Conservation (phyloP, 2,329 filamentous ascomycete genomes). For the Sporothrix mexicana region DNA sequence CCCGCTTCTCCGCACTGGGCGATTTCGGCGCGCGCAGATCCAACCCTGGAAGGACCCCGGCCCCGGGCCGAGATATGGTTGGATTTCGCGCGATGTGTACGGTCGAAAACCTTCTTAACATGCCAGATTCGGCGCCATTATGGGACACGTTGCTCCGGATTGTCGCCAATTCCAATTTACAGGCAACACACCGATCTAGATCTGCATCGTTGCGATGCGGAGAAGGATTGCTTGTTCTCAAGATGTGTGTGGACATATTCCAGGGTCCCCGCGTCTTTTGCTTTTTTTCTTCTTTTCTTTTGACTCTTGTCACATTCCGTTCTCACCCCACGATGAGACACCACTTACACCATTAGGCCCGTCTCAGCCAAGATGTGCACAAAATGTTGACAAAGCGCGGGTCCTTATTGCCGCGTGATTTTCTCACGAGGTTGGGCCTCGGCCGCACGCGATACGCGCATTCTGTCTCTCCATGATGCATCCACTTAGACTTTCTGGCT, state of each 20-base stretch:
- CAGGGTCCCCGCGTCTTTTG: background rate
- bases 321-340: background rate
- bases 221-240: background rate
- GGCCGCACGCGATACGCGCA: background rate
- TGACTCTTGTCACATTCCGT: background rate
- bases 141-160: conserved; percentile 12
- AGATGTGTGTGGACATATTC: background rate
- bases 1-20: conserved; percentile 19
- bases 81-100: background rate
- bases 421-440: background rate
- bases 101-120: background rate
- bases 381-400: background rate
- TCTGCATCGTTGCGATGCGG: conserved; percentile 21
- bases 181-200: conserved; percentile 12
- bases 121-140: conserved; percentile 21
- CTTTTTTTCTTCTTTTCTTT: background rate
- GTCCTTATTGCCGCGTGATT: background rate
- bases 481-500: too few relatives aligned
- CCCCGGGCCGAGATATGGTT: conserved; percentile 24
- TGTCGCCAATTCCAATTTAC: conserved; percentile 19
- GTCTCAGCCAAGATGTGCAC: conserved; percentile 12
- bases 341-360: background rate
- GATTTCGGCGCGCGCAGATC: conserved; percentile 12
- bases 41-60: conserved; percentile 5
- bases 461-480: background rate